A percentile compares a stretch with the other conserved stretches of the same genome.
These are phyloP conservation scores for Forsythia suspensa DNA, from an alignment of 257 asterid genomes.

Conservation along the genomic window DNA sequence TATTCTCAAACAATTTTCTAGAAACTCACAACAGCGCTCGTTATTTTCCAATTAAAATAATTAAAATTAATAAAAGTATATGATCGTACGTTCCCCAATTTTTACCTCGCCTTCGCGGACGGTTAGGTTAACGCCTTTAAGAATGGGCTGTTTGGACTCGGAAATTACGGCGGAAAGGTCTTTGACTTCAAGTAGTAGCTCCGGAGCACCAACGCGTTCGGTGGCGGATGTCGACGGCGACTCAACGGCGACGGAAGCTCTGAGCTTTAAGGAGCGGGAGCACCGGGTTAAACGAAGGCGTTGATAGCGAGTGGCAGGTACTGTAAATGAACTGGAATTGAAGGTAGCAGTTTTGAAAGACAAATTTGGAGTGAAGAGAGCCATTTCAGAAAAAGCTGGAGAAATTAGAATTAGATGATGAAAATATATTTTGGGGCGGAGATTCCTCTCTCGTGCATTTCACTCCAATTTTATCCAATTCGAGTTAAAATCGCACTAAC, in stretches of 20 bases:
- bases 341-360: slow-evolving; percentile 38
- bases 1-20: neutral
- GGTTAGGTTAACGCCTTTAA: slow-evolving; percentile 91
- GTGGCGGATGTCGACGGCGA: slow-evolving; percentile 52
- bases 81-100: neutral
- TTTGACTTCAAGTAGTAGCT: slow-evolving; percentile 77
- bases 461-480: slow-evolving; percentile 16
- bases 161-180: slow-evolving; percentile 73
- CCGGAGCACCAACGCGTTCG: slow-evolving; percentile 37
- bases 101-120: slow-evolving; percentile 86
- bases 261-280: slow-evolving; percentile 28
- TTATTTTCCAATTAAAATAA: neutral
- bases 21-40: neutral
- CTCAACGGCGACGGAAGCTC: slow-evolving; percentile 60
- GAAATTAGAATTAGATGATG: neutral
- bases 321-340: neutral
- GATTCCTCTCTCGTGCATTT: neutral
- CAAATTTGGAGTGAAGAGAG: slow-evolving; percentile 48
- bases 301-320: slow-evolving; percentile 18
- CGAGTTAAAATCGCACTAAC: neutral
- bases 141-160: slow-evolving; percentile 70
- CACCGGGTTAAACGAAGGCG: slow-evolving; percentile 23
- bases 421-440: neutral
- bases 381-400: slow-evolving; percentile 43
- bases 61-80: neutral